Conservation (phyloP, 768 basidiomycete genomes). For the Fibroporia radiculosa region DNA sequence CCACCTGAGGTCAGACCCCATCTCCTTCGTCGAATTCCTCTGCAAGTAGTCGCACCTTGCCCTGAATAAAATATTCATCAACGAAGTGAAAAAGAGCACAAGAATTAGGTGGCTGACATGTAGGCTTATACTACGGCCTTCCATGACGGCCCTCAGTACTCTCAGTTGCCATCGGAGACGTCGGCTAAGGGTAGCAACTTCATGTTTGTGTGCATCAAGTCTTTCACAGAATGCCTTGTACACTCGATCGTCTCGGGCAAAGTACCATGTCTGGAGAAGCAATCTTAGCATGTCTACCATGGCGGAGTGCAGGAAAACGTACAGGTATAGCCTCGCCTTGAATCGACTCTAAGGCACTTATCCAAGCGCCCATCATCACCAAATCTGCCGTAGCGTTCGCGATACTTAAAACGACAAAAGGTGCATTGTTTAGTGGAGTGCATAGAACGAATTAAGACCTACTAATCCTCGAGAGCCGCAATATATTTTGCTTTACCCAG, state of each 20-base stretch:
- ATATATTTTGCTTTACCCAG: constrained; percentile 72
- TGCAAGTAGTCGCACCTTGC: constrained; percentile 55
- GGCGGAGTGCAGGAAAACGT: constrained; percentile 17
- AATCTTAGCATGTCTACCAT: background rate
- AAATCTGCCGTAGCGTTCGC: constrained; percentile 88
- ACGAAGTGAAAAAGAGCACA: background rate
- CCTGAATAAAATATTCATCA: constrained; percentile 24
- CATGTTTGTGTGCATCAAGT: constrained; percentile 27
- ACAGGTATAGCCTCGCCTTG: constrained; percentile 69
- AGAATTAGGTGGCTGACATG: constrained; percentile 35
- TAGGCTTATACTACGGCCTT: constrained; percentile 58
- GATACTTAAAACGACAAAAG: constrained; percentile 37
- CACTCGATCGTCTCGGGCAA: constrained; percentile 87
- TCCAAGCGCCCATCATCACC: constrained; percentile 78
- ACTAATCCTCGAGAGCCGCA: constrained; percentile 88
- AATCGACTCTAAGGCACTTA: constrained; percentile 48
- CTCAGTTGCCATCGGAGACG: constrained; percentile 67
- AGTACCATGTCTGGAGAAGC: constrained; percentile 66
- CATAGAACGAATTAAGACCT: constrained; percentile 22
- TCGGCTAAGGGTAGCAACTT: constrained; percentile 42
- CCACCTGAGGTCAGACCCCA: constrained; percentile 23
- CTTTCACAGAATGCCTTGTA: constrained; percentile 58
- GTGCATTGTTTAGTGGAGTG: background rate
- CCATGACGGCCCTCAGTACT: constrained; percentile 53
- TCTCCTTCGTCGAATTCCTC: constrained; percentile 60